Base-by-base conservation (phyloP, 2,329 filamentous ascomycete species). In the Sarocladium strictum region DNA sequence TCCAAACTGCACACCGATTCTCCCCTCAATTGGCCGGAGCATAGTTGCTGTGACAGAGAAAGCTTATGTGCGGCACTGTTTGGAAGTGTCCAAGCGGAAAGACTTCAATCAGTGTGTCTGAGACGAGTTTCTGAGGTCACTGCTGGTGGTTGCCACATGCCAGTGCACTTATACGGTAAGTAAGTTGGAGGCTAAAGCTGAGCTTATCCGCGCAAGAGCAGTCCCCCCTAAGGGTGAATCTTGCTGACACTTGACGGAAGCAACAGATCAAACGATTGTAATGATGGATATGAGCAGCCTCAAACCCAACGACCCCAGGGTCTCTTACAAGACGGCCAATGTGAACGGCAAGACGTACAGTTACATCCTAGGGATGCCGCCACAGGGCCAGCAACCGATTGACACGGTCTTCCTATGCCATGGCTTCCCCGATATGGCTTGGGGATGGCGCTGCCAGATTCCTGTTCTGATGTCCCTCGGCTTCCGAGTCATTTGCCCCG, bases 391-490 rank as follows among this genome's bases (percentile, higher is more conserved):
- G n/a, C 21, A 69, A 40, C 72, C 72, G 32, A 62, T 70, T 54
- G 76, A 73, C 43, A 82, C 79, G 15, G 70, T 82, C 54, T 69
- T 84, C 56, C 72, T 80, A 11, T 56, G 89, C 64, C 87, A 91
- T 69, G 92, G 92, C 60, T 95, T 86, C 72, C 92, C 92, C 0
- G 91, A 96, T 70, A 71, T 94, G 17, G 82, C 83, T 9, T 84
- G 91, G 65, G 90, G 87, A 65, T 97, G 93, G 93, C 86, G 92
- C 58, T 86, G 89, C 70, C 92, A 97, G 70, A 87, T 97, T 57
- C 91, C 92, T 0, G 71, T 83, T 61, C 78, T 97, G 21, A 70
- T 87, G 32, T 78, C 84, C 5, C 76, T 90, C 55, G 87, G 86
- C 21, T 81, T 93, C 60, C 83, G 87, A 55, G 90, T 96, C 54